A percentile compares a stretch with the other conserved stretches of the same genome.
Evolutionary conservation across 2,329 filamentous ascomycete genomes (phyloP).

Genomic region (Dactylonectria macrodidyma): DNA sequence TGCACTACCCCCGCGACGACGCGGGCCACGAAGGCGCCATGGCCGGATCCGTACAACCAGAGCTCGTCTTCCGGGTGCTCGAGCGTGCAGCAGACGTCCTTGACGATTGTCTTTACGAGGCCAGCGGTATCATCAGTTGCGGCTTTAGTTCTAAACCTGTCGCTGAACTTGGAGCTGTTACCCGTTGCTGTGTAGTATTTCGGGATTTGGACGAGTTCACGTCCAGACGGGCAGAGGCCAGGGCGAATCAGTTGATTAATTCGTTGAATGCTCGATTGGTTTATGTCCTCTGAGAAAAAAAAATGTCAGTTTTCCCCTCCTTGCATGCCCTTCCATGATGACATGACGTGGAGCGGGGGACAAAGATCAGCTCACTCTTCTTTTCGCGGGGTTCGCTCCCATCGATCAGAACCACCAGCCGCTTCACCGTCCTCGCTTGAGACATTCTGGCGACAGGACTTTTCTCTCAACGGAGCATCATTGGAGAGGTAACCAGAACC

Average conservation of each 20-base stretch:
- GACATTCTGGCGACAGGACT: conserved; percentile 33
- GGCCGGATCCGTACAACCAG: conserved; percentile 45
- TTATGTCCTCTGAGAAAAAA: conserved; percentile 33
- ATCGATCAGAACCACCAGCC: conserved; percentile 42
- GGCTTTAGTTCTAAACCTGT: conserved; percentile 29
- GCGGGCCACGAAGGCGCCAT: conserved; percentile 41
- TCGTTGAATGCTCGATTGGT: conserved; percentile 40
- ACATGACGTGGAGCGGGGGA: background rate
- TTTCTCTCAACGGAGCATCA: background rate
- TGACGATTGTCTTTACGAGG: conserved; percentile 40
- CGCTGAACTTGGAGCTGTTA: conserved; percentile 33
- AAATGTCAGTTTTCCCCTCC: conserved; percentile 9
- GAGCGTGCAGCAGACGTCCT: conserved; percentile 35
- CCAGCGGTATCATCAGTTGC: conserved; percentile 34
- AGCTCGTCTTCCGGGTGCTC: conserved; percentile 42
- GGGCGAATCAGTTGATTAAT: conserved; percentile 37
- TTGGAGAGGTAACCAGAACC: background rate
- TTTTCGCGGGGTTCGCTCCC: conserved; percentile 35
- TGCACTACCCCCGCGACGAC: conserved; percentile 44
- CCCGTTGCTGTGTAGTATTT: conserved; percentile 37
- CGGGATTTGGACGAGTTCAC: conserved; percentile 31
- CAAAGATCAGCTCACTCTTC: conserved; percentile 30
- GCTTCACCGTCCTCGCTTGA: conserved; percentile 32
- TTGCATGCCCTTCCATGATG: too few relatives aligned
- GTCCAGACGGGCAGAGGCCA: conserved; percentile 26